phyloP scores from a whole-genome alignment of 2,329 filamentous ascomycete genomes.

The Aspergillus clavatus region DNA sequence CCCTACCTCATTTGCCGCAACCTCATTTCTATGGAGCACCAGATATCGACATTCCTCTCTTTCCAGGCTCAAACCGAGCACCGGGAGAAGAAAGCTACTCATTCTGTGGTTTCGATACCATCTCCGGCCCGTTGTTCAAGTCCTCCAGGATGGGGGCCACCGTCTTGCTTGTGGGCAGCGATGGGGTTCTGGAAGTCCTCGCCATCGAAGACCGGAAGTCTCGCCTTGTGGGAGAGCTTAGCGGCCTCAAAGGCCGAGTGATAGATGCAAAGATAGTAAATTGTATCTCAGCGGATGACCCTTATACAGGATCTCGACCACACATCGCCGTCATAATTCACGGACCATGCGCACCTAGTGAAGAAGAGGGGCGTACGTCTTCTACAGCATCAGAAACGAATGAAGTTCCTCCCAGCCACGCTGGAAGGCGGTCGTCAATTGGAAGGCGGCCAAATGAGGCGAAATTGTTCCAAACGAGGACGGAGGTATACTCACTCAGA shows the following conservation, averaged over 20 bases:
- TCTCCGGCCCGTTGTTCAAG: conserved; percentile 48
- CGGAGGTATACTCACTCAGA: conserved; percentile 81
- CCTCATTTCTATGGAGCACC: conserved; percentile 72
- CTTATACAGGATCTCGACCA: conserved; percentile 56
- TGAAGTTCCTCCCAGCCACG: conserved; percentile 27
- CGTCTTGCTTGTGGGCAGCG: conserved; percentile 74
- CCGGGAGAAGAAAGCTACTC: conserved; percentile 56
- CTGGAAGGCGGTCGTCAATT: conserved; percentile 18
- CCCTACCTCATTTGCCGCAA: conserved; percentile 69
- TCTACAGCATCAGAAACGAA: conserved; percentile 34
- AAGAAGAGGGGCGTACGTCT: conserved; percentile 31
- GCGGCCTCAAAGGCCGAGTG: conserved; percentile 74
- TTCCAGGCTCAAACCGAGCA: conserved; percentile 22
- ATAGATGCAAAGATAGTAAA: conserved; percentile 77
- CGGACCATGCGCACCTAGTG: conserved; percentile 60
- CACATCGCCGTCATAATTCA: conserved; percentile 76
- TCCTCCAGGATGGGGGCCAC: conserved; percentile 41
- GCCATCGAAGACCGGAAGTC: conserved; percentile 67
- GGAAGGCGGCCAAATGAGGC: conserved; percentile 26
- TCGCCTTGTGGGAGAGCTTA: conserved; percentile 64
- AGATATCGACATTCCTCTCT: conserved; percentile 59
- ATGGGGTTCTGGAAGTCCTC: conserved; percentile 74
- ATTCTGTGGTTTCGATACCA: conserved; percentile 74
- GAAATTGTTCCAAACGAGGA: conserved; percentile 69
- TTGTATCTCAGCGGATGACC: conserved; percentile 55